Base-by-base conservation (phyloP, 106 monocot species). In the Posidonia australis region DNA sequence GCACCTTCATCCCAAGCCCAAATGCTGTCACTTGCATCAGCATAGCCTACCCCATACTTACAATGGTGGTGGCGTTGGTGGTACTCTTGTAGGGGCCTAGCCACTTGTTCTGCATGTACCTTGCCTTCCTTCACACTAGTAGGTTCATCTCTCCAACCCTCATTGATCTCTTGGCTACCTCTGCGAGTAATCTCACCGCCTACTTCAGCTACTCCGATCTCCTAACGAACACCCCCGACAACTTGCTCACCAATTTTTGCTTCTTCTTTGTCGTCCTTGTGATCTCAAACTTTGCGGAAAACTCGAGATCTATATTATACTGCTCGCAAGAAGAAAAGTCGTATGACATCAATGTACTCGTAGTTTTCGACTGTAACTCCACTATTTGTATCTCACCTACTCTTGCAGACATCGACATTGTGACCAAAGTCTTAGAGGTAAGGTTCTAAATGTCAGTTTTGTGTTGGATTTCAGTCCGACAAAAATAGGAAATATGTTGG, bases 361-460 rank as follows among this genome's bases (percentile, higher is more conserved):
- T 64, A 64, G 27, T 23, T 46, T 7, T 45, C 63, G 63, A 45
- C 63, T 13, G 63, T 64, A 9, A 46, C 13, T 25, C 63, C 46
- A 43, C 42, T 36, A 14, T 18, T 62, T n/a, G 18, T 51, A 54
- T 81, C 79, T 87, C 87, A 92, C 56, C 74, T 71, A 29, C 82
- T 69, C 73, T 82, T 84, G 82, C 92, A 92, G 46, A 84, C 49
- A 13, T 84, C 92, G 13, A 84, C 87, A 75, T 87, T 74, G 80
- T 80, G 84, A 27, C 87, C 92, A 10, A 51, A 16, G 14, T 46
- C n/a, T n/a, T n/a, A n/a, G n/a, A n/a, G n/a, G n/a, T n/a, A n/a
- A n/a, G n/a, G n/a, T n/a, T n/a, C n/a, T n/a, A n/a, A n/a, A n/a
- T n/a, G n/a, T n/a, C n/a, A n/a, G n/a, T n/a, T n/a, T n/a, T n/a